phyloP scores from a whole-genome alignment of 495 filamentous ascomycete genomes.

The Penicillium diatomitis region DNA sequence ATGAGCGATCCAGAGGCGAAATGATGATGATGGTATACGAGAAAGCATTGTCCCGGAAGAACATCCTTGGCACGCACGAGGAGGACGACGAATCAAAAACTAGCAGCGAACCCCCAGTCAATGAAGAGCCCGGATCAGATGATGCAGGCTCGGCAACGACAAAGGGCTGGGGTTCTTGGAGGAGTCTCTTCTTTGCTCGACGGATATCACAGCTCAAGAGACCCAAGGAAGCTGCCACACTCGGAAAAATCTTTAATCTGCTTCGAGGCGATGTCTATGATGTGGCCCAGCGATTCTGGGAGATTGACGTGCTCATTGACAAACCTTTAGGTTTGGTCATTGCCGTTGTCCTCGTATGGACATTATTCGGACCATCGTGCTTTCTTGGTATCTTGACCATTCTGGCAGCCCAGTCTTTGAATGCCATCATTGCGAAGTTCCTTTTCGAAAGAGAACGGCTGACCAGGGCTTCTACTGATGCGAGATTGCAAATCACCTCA shows the following conservation, averaged over 20 bases:
- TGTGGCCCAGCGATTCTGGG: conserved; percentile 76
- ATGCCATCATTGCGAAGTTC: conserved; percentile 50
- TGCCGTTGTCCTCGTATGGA: conserved; percentile 61
- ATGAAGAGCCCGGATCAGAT: not conserved
- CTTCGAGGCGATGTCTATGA: conserved; percentile 76
- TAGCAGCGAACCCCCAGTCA: not conserved
- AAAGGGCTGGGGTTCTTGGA: conserved; percentile 9
- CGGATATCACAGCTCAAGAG: conserved; percentile 13
- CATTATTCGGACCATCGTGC: conserved; percentile 69
- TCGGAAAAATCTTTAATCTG: conserved; percentile 77
- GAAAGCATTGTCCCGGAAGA: conserved; percentile 69
- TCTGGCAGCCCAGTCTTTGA: conserved; percentile 53
- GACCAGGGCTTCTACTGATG: conserved; percentile 59
- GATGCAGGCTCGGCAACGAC: not conserved
- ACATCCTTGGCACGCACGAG: conserved; percentile 43
- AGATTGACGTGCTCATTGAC: conserved; percentile 56
- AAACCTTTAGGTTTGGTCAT: conserved; percentile 61
- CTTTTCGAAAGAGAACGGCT: conserved; percentile 54
- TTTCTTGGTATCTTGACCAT: conserved; percentile 60
- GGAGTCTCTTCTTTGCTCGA: not conserved
- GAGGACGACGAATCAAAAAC: conserved; percentile 5
- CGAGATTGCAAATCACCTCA: conserved; percentile 60
- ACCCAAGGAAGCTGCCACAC: conserved; percentile 54
- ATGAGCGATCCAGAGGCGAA: conserved; percentile 72
- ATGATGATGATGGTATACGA: conserved; percentile 85